Conservation (phyloP, 768 basidiomycete species). For the Leccinum disarticulatum region DNA sequence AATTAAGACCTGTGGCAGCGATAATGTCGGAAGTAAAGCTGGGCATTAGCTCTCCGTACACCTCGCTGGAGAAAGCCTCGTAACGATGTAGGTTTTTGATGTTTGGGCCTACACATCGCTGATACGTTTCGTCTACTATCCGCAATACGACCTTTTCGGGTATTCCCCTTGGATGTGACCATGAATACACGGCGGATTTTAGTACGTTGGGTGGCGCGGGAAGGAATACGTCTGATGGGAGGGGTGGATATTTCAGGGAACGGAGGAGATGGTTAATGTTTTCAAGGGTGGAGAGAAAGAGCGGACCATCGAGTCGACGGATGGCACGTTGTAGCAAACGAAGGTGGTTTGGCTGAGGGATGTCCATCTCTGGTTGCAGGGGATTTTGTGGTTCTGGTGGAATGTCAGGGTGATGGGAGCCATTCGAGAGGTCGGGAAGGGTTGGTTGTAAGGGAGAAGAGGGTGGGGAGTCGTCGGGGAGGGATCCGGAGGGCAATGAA, state of each 20-base stretch:
- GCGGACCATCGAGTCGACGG: constrained; percentile 65
- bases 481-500: constrained; percentile 49
- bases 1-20: constrained; percentile 46
- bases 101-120: constrained; percentile 88
- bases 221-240: constrained; percentile 51
- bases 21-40: constrained; percentile 60
- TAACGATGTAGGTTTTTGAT: constrained; percentile 80
- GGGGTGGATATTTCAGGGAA: constrained; percentile 61
- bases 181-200: constrained; percentile 43
- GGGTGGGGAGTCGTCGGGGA: constrained; percentile 28
- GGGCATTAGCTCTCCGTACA: constrained; percentile 90
- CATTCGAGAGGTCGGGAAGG: constrained; percentile 31
- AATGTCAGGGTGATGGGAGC: constrained; percentile 31
- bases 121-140: constrained; percentile 89
- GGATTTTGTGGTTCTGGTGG: constrained; percentile 24
- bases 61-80: constrained; percentile 78
- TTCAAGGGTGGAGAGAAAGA: constrained; percentile 63
- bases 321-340: constrained; percentile 70
- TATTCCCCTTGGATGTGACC: constrained; percentile 47
- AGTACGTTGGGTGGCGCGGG: constrained; percentile 48
- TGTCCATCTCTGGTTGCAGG: constrained; percentile 22
- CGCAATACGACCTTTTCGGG: constrained; percentile 68
- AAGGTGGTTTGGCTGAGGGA: constrained; percentile 40
- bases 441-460: constrained; percentile 37
- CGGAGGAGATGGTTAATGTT: constrained; percentile 63